phyloP scores from a whole-genome alignment of 2,329 filamentous ascomycete species.

The Cladosporium sp. region DNA sequence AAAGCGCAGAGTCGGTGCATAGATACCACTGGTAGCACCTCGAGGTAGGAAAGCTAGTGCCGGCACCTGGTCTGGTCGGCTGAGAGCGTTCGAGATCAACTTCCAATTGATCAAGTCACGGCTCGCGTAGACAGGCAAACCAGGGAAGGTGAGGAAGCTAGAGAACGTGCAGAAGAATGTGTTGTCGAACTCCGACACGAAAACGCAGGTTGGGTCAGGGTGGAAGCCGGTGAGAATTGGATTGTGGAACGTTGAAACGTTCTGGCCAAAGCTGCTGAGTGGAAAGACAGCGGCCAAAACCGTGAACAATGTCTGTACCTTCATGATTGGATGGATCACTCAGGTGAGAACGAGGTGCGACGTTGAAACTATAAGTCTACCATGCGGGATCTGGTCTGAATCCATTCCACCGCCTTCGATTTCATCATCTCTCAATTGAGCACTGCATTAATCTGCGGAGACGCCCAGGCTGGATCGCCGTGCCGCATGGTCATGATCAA shows the following conservation, averaged over 20 bases:
- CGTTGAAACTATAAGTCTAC: too few species aligned
- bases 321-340: too few species aligned
- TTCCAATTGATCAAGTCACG: constrained; percentile 39
- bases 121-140: constrained; percentile 39
- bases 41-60: constrained; percentile 27
- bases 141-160: constrained; percentile 40
- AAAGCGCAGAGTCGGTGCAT: constrained; percentile 36
- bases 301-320: too few species aligned
- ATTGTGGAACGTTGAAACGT: constrained; percentile 28
- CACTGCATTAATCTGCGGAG: too few species aligned
- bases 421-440: too few species aligned
- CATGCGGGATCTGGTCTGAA: too few species aligned
- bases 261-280: not conserved
- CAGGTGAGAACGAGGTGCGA: too few species aligned
- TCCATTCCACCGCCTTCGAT: too few species aligned
- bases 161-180: constrained; percentile 42
- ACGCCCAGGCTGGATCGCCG: too few species aligned
- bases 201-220: constrained; percentile 40
- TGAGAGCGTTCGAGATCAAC: constrained; percentile 30
- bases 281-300: too few species aligned
- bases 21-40: constrained; percentile 35
- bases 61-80: constrained; percentile 33
- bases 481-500: too few species aligned
- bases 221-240: constrained; percentile 42
- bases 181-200: constrained; percentile 40